Percentiles rank a stretch among this genome's conserved stretches.
Evolutionary conservation across 148 eudicot genomes (phyloP).

Genomic region (Polygonum maritimum): DNA sequence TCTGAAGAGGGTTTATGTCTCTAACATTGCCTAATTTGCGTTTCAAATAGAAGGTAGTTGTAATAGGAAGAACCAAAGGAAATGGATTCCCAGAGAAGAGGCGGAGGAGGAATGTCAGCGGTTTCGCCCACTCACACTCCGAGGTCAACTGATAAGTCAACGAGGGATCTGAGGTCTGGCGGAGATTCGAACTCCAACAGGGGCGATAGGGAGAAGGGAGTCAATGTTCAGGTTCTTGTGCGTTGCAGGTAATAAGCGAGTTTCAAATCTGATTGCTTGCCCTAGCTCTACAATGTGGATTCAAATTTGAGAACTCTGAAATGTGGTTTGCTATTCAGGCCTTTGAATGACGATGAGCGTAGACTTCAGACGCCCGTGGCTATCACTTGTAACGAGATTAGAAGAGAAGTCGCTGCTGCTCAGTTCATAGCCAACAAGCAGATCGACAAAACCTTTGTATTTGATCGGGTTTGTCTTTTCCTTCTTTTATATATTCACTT

Average conservation of each 20-base stretch:
- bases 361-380: slow-evolving; percentile 72
- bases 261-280: slow-evolving; percentile 3
- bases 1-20: background rate
- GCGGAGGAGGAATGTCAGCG: slow-evolving; percentile 36
- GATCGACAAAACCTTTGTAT: slow-evolving; percentile 82
- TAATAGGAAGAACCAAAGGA: background rate
- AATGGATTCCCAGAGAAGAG: slow-evolving; percentile 51
- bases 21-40: background rate
- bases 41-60: background rate
- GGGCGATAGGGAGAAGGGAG: slow-evolving; percentile 82
- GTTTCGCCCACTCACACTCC: slow-evolving; percentile 79
- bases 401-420: slow-evolving; percentile 82
- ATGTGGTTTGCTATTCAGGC: slow-evolving; percentile 35
- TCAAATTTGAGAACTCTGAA: background rate
- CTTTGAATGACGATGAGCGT: slow-evolving; percentile 75
- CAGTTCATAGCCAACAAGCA: slow-evolving; percentile 95
- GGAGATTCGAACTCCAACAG: slow-evolving; percentile 45
- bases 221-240: slow-evolving; percentile 85
- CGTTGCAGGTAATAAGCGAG: slow-evolving; percentile 82
- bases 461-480: slow-evolving; percentile 59
- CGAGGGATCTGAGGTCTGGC: slow-evolving; percentile 67
- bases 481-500: background rate
- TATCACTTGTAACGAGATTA: slow-evolving; percentile 71
- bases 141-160: slow-evolving; percentile 62
- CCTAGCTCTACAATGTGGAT: background rate